Base-by-base conservation (phyloP, 2,329 filamentous ascomycete species). In the Pseudogymnoascus sp. region DNA sequence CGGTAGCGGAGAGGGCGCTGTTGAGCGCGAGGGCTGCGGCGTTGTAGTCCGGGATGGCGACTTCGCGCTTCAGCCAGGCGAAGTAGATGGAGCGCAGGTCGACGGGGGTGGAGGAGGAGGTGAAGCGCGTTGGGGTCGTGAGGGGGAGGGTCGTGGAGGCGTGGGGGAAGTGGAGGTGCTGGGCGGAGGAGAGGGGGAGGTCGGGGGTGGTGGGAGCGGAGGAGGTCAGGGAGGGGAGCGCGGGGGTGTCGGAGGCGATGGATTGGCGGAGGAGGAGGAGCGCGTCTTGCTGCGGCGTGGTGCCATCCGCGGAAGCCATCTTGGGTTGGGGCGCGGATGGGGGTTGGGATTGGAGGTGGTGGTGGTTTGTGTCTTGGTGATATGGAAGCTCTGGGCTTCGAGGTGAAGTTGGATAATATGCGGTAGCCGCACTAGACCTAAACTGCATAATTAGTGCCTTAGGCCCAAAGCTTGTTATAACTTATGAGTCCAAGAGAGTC, bases 1-100 rank as follows among this genome's bases (percentile, higher is more conserved):
- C 77, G 0, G 79, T 80, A 10, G 69, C 69, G 40, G 73, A 70
- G 26, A 97, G 80, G 72, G 91, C 86, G 61, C 90, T 87, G 74
- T 96, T 96, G 63, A 97, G 81, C 68, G 86, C 82, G 70, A 89
- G 87, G 13, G 91, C 90, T 0, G 89, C 88, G 26, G 89, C 85
- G 76, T 97, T 95, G 81, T 97, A 97, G 70, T 96, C 91, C 10
- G 90, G 89, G 68, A 96, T 92, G 62, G 89, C 86, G 63, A 89
- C 86, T 78, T 97, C 93, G 75, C 92, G 91, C 77, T 97, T 96
- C 71, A 90, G 82, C 91, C 92, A 99, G 63, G 92, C 92, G 73
- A 97, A 96, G 80, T 93, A 97, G 76, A 97, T 93, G 74, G 89
- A 95, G 73, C 95, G 91, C 69, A 99, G 81, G 74, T 97, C 91